phyloP scores from a whole-genome alignment of 345 rosid genomes.

The Garcia nutans region DNA sequence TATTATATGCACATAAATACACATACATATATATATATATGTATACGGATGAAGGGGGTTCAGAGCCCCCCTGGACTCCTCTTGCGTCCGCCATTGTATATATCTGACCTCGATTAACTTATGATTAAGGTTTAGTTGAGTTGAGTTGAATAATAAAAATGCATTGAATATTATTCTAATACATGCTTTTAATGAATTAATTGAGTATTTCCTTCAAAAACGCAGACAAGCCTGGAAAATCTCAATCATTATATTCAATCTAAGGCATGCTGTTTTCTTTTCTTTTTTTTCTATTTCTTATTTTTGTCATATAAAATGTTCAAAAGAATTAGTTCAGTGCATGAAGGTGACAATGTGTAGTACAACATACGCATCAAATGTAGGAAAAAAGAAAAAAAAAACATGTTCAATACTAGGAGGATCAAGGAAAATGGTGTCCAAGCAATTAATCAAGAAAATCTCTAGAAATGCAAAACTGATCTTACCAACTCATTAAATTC shows the following conservation, averaged over 20 bases:
- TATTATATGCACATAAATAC: too few species aligned
- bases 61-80: too few species aligned
- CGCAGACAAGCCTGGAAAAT: neutral
- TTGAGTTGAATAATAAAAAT: too few species aligned
- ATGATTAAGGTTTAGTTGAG: too few species aligned
- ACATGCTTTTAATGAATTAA: neutral
- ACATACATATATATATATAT: too few species aligned
- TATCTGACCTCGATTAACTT: too few species aligned
- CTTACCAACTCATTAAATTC: slow-evolving; percentile 41
- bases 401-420: neutral
- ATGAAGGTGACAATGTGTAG: neutral
- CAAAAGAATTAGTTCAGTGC: neutral
- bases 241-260: neutral
- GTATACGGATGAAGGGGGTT: too few species aligned
- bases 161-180: neutral
- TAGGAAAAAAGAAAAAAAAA: neutral
- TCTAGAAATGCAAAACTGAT: neutral
- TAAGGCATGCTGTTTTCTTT: neutral
- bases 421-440: neutral
- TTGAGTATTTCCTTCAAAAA: neutral
- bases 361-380: neutral
- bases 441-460: neutral
- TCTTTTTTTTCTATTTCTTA: neutral
- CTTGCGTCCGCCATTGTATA: too few species aligned
- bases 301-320: neutral